Conservation (phyloP, 768 basidiomycete species). For the Omphalotus guepiniiformis region DNA sequence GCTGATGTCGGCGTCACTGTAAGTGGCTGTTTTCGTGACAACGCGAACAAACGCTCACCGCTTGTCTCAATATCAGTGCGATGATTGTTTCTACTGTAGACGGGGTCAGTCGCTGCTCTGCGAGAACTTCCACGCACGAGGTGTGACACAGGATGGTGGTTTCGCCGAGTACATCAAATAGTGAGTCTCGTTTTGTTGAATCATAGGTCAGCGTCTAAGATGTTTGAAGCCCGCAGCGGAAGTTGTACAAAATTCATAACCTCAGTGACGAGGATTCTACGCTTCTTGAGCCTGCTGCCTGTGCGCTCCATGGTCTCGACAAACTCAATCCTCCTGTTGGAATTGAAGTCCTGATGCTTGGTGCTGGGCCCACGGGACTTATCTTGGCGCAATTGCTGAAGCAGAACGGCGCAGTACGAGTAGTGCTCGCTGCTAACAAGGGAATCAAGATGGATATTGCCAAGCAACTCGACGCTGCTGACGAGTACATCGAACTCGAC, state of each 20-base stretch:
- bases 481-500: conserved; percentile 76
- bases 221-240: conserved; percentile 52
- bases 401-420: conserved; percentile 64
- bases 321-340: conserved; percentile 81
- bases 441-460: conserved; percentile 77
- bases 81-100: conserved; percentile 82
- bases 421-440: conserved; percentile 73
- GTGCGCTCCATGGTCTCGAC: conserved; percentile 89
- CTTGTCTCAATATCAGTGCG: conserved; percentile 52
- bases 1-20: conserved; percentile 77
- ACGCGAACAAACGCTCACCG: conserved; percentile 1
- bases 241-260: conserved; percentile 85
- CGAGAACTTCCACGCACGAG: conserved; percentile 78
- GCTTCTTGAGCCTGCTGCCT: conserved; percentile 85
- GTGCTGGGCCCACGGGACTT: conserved; percentile 83
- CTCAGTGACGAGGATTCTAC: conserved; percentile 85
- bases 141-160: conserved; percentile 78
- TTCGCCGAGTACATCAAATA: conserved; percentile 88
- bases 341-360: conserved; percentile 77
- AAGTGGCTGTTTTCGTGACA: conserved; percentile 21
- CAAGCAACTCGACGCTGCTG: conserved; percentile 59
- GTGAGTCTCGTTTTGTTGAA: conserved; percentile 47
- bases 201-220: background rate
- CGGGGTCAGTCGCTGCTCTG: conserved; percentile 80
- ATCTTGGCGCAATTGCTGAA: conserved; percentile 76